phyloP scores from a whole-genome alignment of 805 yeast species.

The Zygotorulaspora chibaensis region DNA sequence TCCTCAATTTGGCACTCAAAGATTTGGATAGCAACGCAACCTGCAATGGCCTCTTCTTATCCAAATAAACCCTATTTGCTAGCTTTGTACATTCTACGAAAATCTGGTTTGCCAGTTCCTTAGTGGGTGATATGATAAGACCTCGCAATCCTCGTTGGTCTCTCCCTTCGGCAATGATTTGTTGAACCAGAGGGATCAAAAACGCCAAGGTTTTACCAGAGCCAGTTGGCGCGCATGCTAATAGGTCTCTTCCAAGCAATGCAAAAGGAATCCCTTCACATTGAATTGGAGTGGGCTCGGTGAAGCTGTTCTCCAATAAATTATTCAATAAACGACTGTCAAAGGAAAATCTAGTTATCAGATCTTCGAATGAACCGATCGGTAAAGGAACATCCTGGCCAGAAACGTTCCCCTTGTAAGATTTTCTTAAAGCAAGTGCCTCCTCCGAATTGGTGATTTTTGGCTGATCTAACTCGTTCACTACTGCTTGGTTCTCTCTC shows the following conservation, averaged over 20 bases:
- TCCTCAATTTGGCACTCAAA: conserved; percentile 60
- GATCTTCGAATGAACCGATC: conserved; percentile 81
- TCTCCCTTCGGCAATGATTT: conserved; percentile 32
- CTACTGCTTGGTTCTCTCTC: conserved; percentile 29
- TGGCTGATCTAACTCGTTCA: conserved; percentile 37
- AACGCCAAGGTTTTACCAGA: conserved; percentile 96
- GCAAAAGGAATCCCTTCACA: conserved; percentile 81
- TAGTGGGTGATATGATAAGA: conserved; percentile 86
- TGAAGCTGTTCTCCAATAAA: conserved; percentile 63
- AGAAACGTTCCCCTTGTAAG: conserved; percentile 61
- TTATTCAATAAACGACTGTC: conserved; percentile 53
- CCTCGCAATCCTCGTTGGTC: conserved; percentile 55
- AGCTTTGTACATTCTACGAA: conserved; percentile 61
- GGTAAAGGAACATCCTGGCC: conserved; percentile 91
- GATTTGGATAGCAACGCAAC: conserved; percentile 68
- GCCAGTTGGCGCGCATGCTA: conserved; percentile 98
- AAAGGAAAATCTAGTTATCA: conserved; percentile 62
- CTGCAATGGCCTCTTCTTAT: conserved; percentile 47
- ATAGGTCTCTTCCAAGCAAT: conserved; percentile 64
- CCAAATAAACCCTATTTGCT: conserved; percentile 38
- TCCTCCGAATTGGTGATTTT: conserved; percentile 52
- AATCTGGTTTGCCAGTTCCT: conserved; percentile 87
- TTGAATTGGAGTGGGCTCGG: conserved; percentile 90
- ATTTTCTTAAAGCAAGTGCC: conserved; percentile 56
- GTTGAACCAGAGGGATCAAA: conserved; percentile 73